Percentiles rank a stretch among this genome's conserved stretches.
Evolutionary conservation across 2,329 filamentous ascomycete species (phyloP).

Genomic region (Penicillium hesseltinei): DNA sequence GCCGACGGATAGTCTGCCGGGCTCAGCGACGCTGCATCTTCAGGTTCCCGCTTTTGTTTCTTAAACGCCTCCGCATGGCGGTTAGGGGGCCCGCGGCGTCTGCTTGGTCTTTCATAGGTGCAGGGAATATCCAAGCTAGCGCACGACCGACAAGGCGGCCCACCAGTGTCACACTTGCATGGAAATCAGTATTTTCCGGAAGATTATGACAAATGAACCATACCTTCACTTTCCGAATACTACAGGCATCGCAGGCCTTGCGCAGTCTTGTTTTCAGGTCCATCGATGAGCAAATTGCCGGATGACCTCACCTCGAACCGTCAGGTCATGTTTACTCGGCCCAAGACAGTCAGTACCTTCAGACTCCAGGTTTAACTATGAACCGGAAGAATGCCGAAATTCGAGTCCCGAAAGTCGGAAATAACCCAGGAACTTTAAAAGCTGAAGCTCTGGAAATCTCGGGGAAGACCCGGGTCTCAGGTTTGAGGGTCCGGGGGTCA

Average conservation of each 20-base stretch:
- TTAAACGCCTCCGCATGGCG: constrained; percentile 66
- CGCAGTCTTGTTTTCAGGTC: constrained; percentile 44
- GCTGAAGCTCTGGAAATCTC: neutral
- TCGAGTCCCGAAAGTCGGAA: neutral
- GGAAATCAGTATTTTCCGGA: constrained; percentile 8
- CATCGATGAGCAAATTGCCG: constrained; percentile 28
- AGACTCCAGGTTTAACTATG: neutral
- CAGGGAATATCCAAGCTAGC: constrained; percentile 64
- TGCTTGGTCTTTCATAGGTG: constrained; percentile 63
- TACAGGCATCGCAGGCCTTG: constrained; percentile 55
- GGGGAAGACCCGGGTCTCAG: neutral
- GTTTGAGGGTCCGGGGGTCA: neutral
- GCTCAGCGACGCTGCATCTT: constrained; percentile 36
- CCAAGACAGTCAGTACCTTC: constrained; percentile 9
- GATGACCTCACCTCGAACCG: constrained; percentile 22
- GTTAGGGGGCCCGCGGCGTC: constrained; percentile 64
- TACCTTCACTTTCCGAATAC: constrained; percentile 55
- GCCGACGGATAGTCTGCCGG: constrained; percentile 45
- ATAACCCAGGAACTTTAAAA: neutral
- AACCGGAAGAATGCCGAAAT: neutral
- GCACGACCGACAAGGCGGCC: constrained; percentile 66
- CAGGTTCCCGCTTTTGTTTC: constrained; percentile 53
- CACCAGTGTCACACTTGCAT: constrained; percentile 61
- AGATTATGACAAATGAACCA: constrained; percentile 11
- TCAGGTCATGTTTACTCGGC: constrained; percentile 20